Conservation (phyloP, 169 alveolate species). For the Babesia ovis region DNA sequence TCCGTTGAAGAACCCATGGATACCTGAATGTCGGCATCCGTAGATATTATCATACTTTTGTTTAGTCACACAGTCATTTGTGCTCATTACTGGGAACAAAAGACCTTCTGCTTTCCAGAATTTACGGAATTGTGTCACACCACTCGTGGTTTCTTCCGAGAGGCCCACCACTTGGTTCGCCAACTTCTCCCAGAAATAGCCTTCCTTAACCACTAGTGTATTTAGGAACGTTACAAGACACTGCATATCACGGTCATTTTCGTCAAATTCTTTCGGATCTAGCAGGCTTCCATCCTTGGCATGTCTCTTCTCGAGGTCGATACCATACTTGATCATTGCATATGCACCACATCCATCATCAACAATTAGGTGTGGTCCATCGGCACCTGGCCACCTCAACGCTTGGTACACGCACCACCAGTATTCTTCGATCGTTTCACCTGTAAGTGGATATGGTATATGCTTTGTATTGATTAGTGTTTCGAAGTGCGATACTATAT, state of each 20-base stretch:
- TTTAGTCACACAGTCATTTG: constrained; percentile 96
- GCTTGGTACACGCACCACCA: constrained; percentile 96
- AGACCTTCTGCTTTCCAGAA: constrained; percentile 87
- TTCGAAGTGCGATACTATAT: too few species aligned
- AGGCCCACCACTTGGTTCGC: constrained; percentile 91
- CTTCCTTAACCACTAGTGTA: constrained; percentile 84
- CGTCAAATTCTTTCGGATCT: constrained; percentile 70
- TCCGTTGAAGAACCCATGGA: constrained; percentile 97
- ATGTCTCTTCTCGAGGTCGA: constrained; percentile 78
- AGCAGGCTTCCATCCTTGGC: constrained; percentile 61
- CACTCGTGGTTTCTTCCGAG: constrained; percentile 99
- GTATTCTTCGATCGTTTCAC: constrained; percentile 93
- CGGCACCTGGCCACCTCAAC: constrained; percentile 92
- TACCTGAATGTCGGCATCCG: constrained; percentile 98
- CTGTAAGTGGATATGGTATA: neutral
- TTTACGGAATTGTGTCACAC: constrained; percentile 92
- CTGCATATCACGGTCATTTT: constrained; percentile 69
- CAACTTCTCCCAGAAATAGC: constrained; percentile 89
- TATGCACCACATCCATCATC: constrained; percentile 99
- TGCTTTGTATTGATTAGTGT: too few species aligned
- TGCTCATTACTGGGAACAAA: constrained; percentile 94
- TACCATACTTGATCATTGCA: constrained; percentile 91
- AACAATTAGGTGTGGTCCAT: constrained; percentile 94
- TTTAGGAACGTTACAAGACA: constrained; percentile 80
- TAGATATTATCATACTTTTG: constrained; percentile 96